These are phyloP conservation scores for Fusarium nodosum DNA, from an alignment of 2,329 filamentous ascomycete species.

Conservation along the genomic window DNA sequence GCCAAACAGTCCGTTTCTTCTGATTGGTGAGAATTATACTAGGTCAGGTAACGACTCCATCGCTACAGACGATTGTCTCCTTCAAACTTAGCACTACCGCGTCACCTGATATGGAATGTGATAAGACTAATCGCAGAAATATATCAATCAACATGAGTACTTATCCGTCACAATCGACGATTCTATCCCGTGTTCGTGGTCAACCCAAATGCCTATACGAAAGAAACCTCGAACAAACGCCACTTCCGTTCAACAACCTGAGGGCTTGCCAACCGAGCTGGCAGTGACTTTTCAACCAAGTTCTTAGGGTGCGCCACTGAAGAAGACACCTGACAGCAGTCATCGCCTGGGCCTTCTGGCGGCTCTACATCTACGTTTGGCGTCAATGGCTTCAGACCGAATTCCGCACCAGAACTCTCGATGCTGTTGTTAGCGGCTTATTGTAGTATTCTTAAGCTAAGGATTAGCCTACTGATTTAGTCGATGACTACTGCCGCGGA, in stretches of 20 bases:
- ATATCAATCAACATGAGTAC: not conserved
- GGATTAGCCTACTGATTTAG: slow-evolving; percentile 7
- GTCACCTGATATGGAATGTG: slow-evolving; percentile 44
- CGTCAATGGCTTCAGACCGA: slow-evolving; percentile 2
- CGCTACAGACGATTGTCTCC: slow-evolving; percentile 19
- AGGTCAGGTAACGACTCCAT: slow-evolving; percentile 39
- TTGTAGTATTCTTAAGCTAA: slow-evolving; percentile 8
- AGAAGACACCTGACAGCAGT: slow-evolving; percentile 16
- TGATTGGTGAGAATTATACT: slow-evolving; percentile 21
- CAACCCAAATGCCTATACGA: not conserved
- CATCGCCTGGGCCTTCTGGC: slow-evolving; percentile 12
- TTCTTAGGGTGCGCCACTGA: slow-evolving; percentile 35
- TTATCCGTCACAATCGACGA: too few species aligned
- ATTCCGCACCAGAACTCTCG: slow-evolving; percentile 17
- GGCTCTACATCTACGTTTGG: slow-evolving; percentile 4
- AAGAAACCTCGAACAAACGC: slow-evolving; percentile 23
- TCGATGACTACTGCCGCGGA: slow-evolving; percentile 17
- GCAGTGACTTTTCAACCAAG: slow-evolving; percentile 17
- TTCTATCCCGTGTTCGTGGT: not conserved
- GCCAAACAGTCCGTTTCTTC: slow-evolving; percentile 1
- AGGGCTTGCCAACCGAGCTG: slow-evolving; percentile 25
- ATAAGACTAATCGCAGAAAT: slow-evolving; percentile 32
- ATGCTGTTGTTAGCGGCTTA: slow-evolving; percentile 7
- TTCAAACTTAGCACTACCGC: slow-evolving; percentile 33
- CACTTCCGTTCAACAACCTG: not conserved